phyloP scores from a whole-genome alignment of 352 stramenopile species.

The Thraustotheca clavata region DNA sequence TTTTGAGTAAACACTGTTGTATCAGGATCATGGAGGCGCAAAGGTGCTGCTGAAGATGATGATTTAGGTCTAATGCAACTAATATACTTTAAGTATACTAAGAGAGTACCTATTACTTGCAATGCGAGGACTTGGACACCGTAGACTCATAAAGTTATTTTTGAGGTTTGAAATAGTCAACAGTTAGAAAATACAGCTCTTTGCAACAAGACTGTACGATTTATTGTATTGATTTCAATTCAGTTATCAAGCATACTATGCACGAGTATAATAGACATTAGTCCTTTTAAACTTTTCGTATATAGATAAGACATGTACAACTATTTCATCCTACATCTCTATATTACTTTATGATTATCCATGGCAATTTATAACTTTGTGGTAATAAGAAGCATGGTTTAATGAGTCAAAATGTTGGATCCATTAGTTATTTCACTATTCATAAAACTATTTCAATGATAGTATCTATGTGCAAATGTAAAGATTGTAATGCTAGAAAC shows the following conservation, averaged over 20 bases:
- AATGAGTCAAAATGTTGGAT: no score
- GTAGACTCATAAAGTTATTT: not conserved
- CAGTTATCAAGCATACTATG: not conserved
- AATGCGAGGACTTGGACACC: not conserved
- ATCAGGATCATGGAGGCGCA: not conserved
- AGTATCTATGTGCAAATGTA: no score
- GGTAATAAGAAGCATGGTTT: no score
- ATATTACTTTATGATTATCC: no score
- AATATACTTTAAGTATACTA: not conserved
- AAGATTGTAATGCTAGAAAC: no score
- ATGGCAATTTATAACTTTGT: no score
- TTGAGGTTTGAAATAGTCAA: no score
- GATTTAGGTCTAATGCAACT: not conserved
- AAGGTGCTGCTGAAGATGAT: not conserved
- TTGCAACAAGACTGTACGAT: no score
- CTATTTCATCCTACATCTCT: no score
- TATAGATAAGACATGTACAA: not conserved
- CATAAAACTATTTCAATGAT: no score
- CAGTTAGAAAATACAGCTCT: no score
- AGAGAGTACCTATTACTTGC: not conserved
- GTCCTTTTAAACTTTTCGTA: not conserved
- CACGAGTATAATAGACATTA: not conserved
- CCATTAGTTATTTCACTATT: no score
- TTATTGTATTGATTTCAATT: not conserved
- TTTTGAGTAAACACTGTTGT: not conserved